Percentiles rank a stretch among this genome's conserved stretches.
Conservation (phyloP, 371 early-diverging fungal species). For the Amoeboaphelidium protococcarum region DNA sequence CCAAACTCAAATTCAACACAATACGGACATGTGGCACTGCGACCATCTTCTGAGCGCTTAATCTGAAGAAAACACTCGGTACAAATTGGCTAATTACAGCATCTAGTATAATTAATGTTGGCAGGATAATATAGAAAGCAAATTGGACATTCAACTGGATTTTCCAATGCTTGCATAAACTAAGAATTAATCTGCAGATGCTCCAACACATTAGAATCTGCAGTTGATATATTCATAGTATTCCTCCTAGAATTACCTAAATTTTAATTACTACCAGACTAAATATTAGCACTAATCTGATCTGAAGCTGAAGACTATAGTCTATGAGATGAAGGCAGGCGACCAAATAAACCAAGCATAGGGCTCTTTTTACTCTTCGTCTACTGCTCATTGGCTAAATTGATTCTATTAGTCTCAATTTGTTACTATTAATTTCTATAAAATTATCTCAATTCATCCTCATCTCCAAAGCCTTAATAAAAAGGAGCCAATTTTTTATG, state of each 20-base stretch:
- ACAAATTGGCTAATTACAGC: slow-evolving; percentile 82
- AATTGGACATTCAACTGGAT: slow-evolving; percentile 66
- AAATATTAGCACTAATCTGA: slow-evolving; percentile 1
- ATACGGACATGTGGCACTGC: slow-evolving; percentile 43
- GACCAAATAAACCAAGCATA: too few species aligned
- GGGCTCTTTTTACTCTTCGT: not conserved
- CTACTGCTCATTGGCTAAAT: slow-evolving; percentile 1
- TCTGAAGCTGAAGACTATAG: not conserved
- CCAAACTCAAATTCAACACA: slow-evolving; percentile 67
- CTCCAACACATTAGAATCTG: too few species aligned
- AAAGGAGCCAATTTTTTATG: slow-evolving; percentile 56
- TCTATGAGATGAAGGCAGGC: not conserved
- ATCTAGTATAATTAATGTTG: slow-evolving; percentile 71
- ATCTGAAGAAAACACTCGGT: slow-evolving; percentile 85
- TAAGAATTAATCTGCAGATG: too few species aligned
- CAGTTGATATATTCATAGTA: too few species aligned
- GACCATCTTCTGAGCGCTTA: slow-evolving; percentile 24
- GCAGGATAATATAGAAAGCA: slow-evolving; percentile 73
- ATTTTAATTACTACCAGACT: too few species aligned
- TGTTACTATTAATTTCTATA: slow-evolving; percentile 1
- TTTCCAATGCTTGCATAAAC: too few species aligned
- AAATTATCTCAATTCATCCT: slow-evolving; percentile 9
- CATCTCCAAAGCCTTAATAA: slow-evolving; percentile 40
- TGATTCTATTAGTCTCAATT: slow-evolving; percentile 1
- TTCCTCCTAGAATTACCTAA: too few species aligned